Conservation (phyloP, 1,284 basidiomycete genomes). For the Cutaneotrichosporon cutaneum region DNA sequence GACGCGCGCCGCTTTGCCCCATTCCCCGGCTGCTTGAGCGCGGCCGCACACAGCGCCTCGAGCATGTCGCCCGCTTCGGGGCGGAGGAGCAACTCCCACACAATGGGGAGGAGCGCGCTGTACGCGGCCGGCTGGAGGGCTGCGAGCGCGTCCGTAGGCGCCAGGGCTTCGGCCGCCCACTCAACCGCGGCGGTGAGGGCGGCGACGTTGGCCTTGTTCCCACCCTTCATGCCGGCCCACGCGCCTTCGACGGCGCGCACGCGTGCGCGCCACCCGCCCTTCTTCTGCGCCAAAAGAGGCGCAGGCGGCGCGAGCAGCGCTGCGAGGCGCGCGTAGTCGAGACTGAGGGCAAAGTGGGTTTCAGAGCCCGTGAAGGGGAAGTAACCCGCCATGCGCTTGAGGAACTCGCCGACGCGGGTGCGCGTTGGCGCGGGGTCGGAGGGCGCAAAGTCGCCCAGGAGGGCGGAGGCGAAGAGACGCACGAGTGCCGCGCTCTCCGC, state of each 20-base stretch:
- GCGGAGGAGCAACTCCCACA: constrained; percentile 74
- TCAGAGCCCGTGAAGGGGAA: constrained; percentile 65
- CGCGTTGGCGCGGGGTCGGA: constrained; percentile 26
- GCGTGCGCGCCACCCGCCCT: constrained; percentile 30
- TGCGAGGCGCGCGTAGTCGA: constrained; percentile 55
- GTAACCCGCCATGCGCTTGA: constrained; percentile 64
- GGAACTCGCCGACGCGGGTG: constrained; percentile 34
- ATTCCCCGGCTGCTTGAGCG: constrained; percentile 52
- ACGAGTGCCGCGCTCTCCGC: constrained; percentile 64
- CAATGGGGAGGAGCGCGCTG: constrained; percentile 68
- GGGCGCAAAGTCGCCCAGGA: constrained; percentile 42
- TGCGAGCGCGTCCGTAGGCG: constrained; percentile 50
- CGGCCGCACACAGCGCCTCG: constrained; percentile 34
- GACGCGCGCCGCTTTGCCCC: constrained; percentile 30
- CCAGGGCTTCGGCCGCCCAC: constrained; percentile 68
- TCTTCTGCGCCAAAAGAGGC: constrained; percentile 17
- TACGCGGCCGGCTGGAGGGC: constrained; percentile 66
- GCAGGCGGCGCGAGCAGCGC: constrained; percentile 36
- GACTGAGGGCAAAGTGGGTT: constrained; percentile 57
- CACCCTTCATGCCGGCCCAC: constrained; percentile 23
- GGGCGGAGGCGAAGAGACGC: constrained; percentile 64
- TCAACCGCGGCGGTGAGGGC: constrained; percentile 52
- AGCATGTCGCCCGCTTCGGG: constrained; percentile 13
- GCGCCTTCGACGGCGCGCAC: constrained; percentile 37
- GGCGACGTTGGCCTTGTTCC: constrained; percentile 26